These are phyloP conservation scores for Opeltia flavorubescens DNA, from an alignment of 495 filamentous ascomycete genomes.

Conservation along the genomic window DNA sequence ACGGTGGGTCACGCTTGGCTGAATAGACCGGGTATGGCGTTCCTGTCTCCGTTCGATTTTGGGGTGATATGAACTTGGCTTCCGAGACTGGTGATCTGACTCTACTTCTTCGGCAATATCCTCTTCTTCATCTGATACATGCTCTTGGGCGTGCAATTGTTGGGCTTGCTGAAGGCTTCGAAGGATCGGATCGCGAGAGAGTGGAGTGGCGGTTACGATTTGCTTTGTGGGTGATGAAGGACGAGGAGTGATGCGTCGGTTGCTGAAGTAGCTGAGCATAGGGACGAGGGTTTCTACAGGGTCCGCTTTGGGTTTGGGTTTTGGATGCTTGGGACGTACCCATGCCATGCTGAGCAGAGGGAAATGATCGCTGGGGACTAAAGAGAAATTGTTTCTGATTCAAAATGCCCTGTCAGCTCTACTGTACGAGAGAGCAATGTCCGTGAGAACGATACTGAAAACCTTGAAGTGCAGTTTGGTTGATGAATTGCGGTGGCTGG, in stretches of 20 bases:
- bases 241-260: neutral
- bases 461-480: too few relatives aligned
- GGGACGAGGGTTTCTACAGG: neutral
- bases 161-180: neutral
- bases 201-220: neutral
- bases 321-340: neutral
- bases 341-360: neutral
- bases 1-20: neutral
- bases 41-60: too few relatives aligned
- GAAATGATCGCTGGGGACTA: too few relatives aligned
- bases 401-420: too few relatives aligned
- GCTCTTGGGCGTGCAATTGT: neutral
- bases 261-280: neutral
- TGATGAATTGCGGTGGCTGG: too few relatives aligned
- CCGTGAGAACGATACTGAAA: too few relatives aligned
- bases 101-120: neutral
- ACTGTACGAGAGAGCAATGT: too few relatives aligned
- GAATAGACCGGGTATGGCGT: neutral
- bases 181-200: neutral
- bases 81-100: neutral
- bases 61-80: neutral
- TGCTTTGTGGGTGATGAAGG: neutral
- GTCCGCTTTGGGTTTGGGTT: neutral
- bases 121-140: neutral
- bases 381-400: too few relatives aligned